These are phyloP conservation scores for Carex cristatella DNA, from an alignment of 176 grass and related monocot genomes.

Conservation along the genomic window DNA sequence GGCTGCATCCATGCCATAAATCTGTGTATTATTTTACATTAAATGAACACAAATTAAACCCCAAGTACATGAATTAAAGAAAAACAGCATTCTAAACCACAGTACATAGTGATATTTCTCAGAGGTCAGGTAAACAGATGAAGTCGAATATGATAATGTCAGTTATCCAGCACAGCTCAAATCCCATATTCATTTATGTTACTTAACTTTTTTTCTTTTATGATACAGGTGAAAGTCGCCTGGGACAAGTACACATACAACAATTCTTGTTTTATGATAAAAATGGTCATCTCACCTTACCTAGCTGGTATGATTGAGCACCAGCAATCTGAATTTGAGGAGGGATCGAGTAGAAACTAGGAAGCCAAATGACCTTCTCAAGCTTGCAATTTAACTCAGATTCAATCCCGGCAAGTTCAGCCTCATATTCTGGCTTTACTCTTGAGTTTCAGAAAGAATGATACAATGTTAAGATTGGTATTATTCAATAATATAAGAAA, in stretches of 20 bases:
- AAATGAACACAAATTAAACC: conserved; percentile 16
- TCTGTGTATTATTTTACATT: conserved; percentile 37
- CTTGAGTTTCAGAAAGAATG: conserved; percentile 36
- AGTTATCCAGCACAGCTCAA: too few relatives aligned
- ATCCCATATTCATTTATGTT: background rate
- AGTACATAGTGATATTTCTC: background rate
- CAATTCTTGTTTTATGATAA: conserved; percentile 3
- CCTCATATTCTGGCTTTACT: conserved; percentile 71
- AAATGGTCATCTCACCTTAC: conserved; percentile 49
- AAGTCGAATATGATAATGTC: background rate
- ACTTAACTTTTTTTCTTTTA: background rate
- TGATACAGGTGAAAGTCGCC: background rate
- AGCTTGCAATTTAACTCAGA: conserved; percentile 66
- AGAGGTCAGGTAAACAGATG: background rate
- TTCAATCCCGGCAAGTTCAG: conserved; percentile 42
- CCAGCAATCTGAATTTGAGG: conserved; percentile 74
- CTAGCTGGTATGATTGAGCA: conserved; percentile 62
- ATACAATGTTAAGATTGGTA: background rate
- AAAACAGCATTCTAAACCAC: background rate
- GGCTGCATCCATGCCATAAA: conserved; percentile 93
- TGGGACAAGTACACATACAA: background rate
- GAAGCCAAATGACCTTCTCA: conserved; percentile 58
- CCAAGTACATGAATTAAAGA: background rate
- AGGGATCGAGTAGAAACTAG: conserved; percentile 76
- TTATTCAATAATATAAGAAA: too few relatives aligned